Conservation (phyloP, 2,329 filamentous ascomycete species). For the Trichoderma arundinaceum region DNA sequence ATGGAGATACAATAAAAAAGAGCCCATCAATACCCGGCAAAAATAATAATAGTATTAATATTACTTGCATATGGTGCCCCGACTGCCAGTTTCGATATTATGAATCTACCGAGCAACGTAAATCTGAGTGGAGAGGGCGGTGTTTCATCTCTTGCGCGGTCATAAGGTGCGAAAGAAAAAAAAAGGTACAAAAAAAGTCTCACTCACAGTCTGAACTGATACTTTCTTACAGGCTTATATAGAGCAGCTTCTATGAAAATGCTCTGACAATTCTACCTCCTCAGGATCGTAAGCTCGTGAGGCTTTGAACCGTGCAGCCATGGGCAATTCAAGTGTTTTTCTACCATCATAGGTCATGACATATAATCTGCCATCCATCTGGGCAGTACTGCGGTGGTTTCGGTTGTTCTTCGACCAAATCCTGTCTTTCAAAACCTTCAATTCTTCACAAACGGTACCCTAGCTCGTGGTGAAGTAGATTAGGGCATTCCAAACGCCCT, state of each 20-base stretch:
- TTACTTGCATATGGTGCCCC: conserved; percentile 3
- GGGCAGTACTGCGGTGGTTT: conserved; percentile 32
- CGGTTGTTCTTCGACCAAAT: conserved; percentile 27
- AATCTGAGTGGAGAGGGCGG: neutral
- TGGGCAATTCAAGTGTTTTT: conserved; percentile 36
- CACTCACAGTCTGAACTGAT: neutral
- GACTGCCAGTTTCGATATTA: neutral
- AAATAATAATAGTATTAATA: neutral
- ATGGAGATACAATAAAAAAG: neutral
- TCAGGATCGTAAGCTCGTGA: conserved; percentile 22
- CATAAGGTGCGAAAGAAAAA: neutral
- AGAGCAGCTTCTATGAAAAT: conserved; percentile 11
- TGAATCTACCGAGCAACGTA: neutral
- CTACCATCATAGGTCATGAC: conserved; percentile 35
- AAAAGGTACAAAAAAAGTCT: neutral
- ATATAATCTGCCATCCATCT: conserved; percentile 41
- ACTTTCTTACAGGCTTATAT: neutral
- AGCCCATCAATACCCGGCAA: neutral
- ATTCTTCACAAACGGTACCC: conserved; percentile 44
- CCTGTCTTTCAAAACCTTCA: conserved; percentile 33
- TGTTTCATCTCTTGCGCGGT: neutral
- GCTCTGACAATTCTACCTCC: conserved; percentile 26
- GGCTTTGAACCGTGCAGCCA: conserved; percentile 22
- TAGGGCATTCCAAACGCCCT: conserved; percentile 80
- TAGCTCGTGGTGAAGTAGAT: conserved; percentile 75